A percentile compares a stretch with the other conserved stretches of the same genome.
phyloP scores from a whole-genome alignment of 2,329 filamentous ascomycete species.

The Pseudocercospora crystallina region DNA sequence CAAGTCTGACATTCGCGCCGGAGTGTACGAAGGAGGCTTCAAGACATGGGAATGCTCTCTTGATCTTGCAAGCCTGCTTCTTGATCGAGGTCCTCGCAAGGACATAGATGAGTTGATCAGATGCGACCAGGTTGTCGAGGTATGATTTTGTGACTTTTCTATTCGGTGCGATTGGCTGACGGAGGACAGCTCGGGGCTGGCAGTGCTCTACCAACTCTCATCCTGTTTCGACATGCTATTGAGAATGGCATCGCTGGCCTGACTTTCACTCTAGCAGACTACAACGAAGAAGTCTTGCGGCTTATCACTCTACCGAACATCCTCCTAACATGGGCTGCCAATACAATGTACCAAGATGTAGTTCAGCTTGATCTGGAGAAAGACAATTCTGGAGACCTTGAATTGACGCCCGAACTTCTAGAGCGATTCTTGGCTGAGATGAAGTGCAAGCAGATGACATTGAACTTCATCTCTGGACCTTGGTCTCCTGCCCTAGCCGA shows the following conservation, averaged over 20 bases:
- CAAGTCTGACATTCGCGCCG: constrained; percentile 73
- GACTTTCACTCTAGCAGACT: constrained; percentile 71
- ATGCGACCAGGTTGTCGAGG: constrained; percentile 52
- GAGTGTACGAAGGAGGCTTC: constrained; percentile 83
- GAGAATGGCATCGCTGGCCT: constrained; percentile 48
- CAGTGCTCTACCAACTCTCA: constrained; percentile 70
- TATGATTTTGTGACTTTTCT: too few species aligned
- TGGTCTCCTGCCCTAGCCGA: constrained; percentile 66
- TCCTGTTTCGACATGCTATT: constrained; percentile 65
- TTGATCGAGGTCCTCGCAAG: constrained; percentile 50
- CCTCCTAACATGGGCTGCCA: constrained; percentile 62
- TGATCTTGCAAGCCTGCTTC: constrained; percentile 68
- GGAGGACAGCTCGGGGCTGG: constrained; percentile 69
- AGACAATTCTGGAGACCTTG: constrained; percentile 56
- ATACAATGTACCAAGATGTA: constrained; percentile 16
- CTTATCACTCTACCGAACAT: constrained; percentile 80
- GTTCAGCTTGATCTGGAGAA: neutral
- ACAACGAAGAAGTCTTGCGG: constrained; percentile 74
- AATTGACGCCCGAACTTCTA: constrained; percentile 60
- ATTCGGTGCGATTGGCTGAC: neutral
- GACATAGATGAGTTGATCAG: constrained; percentile 50
- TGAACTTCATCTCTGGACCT: constrained; percentile 71
- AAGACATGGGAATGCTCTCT: constrained; percentile 88
- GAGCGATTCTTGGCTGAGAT: constrained; percentile 60
- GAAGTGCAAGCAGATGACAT: constrained; percentile 48